phyloP scores from a whole-genome alignment of 345 rosid species.

The Psidium friedrichsthalianum region DNA sequence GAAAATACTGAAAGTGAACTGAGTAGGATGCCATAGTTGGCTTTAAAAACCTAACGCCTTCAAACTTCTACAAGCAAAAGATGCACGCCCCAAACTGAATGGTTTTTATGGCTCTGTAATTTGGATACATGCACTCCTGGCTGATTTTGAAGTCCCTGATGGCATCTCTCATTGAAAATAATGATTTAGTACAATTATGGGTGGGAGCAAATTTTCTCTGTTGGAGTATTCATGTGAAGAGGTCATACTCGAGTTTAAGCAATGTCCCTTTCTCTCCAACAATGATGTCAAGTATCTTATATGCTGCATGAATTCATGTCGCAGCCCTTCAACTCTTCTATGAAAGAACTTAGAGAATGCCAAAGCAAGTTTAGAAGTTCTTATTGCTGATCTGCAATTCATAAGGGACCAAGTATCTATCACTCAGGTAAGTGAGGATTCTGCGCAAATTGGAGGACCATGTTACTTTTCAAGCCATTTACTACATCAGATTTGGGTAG shows the following conservation, averaged over 20 bases:
- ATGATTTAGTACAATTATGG: constrained; percentile 85
- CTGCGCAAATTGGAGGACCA: background rate
- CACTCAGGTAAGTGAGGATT: constrained; percentile 52
- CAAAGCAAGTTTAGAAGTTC: constrained; percentile 90
- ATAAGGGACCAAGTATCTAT: constrained; percentile 93
- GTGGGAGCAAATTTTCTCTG: constrained; percentile 88
- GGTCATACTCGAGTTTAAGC: constrained; percentile 16
- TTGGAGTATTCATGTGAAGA: constrained; percentile 86
- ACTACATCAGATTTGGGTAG: background rate
- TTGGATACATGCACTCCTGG: constrained; percentile 42
- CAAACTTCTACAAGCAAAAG: background rate
- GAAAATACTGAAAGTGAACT: constrained; percentile 33
- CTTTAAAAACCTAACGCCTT: background rate
- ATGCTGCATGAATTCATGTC: constrained; percentile 5
- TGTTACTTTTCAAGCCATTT: background rate
- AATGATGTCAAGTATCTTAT: background rate
- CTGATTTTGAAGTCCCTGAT: constrained; percentile 94
- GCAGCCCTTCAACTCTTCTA: constrained; percentile 63
- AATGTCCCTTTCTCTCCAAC: background rate
- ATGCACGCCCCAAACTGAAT: background rate
- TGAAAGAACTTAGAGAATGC: constrained; percentile 86
- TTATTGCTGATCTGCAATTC: constrained; percentile 77
- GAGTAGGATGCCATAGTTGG: background rate
- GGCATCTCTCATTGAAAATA: constrained; percentile 71
- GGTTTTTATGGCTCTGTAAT: background rate